These are phyloP conservation scores for Talaromyces sp. DNA, from an alignment of 2,329 filamentous ascomycete genomes.

Conservation along the genomic window DNA sequence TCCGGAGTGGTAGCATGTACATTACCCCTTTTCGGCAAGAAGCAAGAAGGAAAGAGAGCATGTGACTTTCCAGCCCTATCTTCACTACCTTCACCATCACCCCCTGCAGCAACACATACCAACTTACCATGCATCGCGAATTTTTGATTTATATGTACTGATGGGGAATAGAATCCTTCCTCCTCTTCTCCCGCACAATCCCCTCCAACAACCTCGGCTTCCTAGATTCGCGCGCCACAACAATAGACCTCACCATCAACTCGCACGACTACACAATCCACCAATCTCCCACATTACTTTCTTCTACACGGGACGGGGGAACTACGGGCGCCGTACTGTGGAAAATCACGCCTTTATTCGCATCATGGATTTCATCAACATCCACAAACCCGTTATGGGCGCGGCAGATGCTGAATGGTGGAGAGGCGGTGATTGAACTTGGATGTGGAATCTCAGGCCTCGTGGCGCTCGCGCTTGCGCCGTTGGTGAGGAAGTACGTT, in stretches of 20 bases:
- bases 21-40: conserved; percentile 19
- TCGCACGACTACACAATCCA: conserved; percentile 71
- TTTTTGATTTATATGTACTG: too few relatives aligned
- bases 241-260: conserved; percentile 66
- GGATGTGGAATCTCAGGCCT: conserved; percentile 86
- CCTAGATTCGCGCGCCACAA: conserved; percentile 67
- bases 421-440: conserved; percentile 71
- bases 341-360: conserved; percentile 83
- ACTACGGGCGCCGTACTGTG: conserved; percentile 84
- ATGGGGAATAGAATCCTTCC: conserved; percentile 89
- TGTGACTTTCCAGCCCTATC: conserved; percentile 16
- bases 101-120: too few relatives aligned
- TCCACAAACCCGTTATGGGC: conserved; percentile 58
- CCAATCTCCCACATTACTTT: conserved; percentile 80
- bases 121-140: too few relatives aligned
- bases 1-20: neutral
- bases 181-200: conserved; percentile 75
- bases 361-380: conserved; percentile 69
- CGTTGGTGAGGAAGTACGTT: conserved; percentile 63
- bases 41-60: neutral
- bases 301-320: conserved; percentile 69
- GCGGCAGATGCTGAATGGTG: conserved; percentile 31
- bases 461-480: conserved; percentile 67
- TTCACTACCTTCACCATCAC: neutral
- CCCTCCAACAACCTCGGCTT: conserved; percentile 81